A percentile compares a stretch with the other conserved stretches of the same genome.
Conservation (phyloP, 257 asterid species). For the Forsythia suspensa region DNA sequence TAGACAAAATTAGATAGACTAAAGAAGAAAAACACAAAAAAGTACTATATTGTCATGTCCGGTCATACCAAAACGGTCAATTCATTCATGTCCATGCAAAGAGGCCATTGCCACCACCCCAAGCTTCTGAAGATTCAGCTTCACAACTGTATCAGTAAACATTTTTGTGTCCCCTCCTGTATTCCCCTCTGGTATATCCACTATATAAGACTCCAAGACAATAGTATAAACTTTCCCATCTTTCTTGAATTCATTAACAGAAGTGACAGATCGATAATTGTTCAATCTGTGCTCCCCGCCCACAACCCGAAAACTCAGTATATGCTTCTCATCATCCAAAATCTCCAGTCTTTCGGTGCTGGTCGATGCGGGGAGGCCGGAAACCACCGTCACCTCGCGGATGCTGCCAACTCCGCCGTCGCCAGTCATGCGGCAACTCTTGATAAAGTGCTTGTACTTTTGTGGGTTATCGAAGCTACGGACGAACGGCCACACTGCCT, state of each 20-base stretch:
- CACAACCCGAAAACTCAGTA: conserved; percentile 45
- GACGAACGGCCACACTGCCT: conserved; percentile 19
- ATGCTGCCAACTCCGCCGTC: conserved; percentile 48
- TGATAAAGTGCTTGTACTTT: conserved; percentile 23
- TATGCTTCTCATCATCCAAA: conserved; percentile 41
- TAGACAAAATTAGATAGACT: neutral
- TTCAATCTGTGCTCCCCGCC: conserved; percentile 54
- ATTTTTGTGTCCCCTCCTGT: conserved; percentile 44
- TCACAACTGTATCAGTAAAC: conserved; percentile 53
- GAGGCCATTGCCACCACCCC: conserved; percentile 49
- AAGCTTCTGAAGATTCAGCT: conserved; percentile 50
- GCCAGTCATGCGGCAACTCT: conserved; percentile 29
- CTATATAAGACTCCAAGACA: conserved; percentile 51
- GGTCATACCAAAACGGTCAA: neutral
- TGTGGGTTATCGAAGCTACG: conserved; percentile 24
- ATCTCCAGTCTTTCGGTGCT: conserved; percentile 55
- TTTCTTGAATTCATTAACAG: conserved; percentile 34
- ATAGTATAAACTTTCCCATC: conserved; percentile 28
- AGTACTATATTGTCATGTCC: neutral
- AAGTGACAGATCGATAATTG: conserved; percentile 47
- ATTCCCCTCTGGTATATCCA: conserved; percentile 53
- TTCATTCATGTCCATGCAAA: conserved; percentile 36
- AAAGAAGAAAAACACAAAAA: neutral
- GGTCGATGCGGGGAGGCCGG: conserved; percentile 52
- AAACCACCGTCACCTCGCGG: conserved; percentile 44